A percentile compares a stretch with the other conserved stretches of the same genome.
Evolutionary conservation across 2,329 filamentous ascomycete species (phyloP).

Genomic region (Penicillium sp.): DNA sequence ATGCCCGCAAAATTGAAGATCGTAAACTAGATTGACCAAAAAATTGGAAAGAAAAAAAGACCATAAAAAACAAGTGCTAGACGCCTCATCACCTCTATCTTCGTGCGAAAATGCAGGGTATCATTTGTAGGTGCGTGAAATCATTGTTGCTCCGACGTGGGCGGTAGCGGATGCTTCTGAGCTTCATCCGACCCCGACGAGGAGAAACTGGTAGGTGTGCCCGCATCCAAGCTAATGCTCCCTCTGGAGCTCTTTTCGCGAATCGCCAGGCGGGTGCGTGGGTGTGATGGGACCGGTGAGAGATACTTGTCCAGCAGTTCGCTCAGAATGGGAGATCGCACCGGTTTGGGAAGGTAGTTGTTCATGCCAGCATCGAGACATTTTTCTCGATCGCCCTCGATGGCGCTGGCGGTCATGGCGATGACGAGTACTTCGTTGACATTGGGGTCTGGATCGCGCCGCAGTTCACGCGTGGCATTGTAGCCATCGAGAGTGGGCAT

Average conservation of each 20-base stretch:
- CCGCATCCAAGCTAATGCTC: constrained; percentile 36
- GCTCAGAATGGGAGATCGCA: constrained; percentile 85
- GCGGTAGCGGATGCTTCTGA: constrained; percentile 23
- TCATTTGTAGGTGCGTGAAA: constrained; percentile 26
- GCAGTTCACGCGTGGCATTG: constrained; percentile 83
- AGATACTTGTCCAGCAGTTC: constrained; percentile 77
- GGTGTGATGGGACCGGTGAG: constrained; percentile 53
- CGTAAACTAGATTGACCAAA: not conserved
- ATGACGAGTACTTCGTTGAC: constrained; percentile 89
- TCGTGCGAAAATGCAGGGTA: constrained; percentile 29
- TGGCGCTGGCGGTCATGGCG: constrained; percentile 95
- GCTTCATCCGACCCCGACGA: constrained; percentile 37
- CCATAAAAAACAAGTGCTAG: constrained; percentile 4
- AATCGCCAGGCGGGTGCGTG: constrained; percentile 40
- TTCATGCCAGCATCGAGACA: constrained; percentile 97
- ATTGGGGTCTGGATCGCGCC: constrained; percentile 74
- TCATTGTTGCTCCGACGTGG: constrained; percentile 32
- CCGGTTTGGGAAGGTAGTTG: constrained; percentile 93
- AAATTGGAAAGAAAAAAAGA: constrained; percentile 7
- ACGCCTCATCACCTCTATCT: constrained; percentile 28
- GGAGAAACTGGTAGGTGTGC: constrained; percentile 35
- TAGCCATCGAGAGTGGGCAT: constrained; percentile 95
- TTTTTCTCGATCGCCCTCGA: constrained; percentile 92
- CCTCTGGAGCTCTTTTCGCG: constrained; percentile 38
- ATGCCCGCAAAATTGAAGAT: not conserved